phyloP scores from a whole-genome alignment of 2,329 filamentous ascomycete species.

The Aureobasidium sp. region DNA sequence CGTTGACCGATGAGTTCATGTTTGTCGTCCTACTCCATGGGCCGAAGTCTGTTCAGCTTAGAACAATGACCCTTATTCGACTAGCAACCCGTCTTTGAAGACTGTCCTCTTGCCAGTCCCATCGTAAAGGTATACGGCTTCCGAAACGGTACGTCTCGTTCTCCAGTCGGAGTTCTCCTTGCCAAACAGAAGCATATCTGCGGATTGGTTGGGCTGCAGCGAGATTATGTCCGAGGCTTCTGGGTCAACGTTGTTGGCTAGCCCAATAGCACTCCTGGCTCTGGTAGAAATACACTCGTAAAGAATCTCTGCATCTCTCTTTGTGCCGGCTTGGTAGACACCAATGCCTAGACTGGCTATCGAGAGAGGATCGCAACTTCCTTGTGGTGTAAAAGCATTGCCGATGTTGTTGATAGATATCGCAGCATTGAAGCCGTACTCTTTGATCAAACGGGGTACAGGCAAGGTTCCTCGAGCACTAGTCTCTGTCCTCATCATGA shows the following conservation, averaged over 20 bases:
- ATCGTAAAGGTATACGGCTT: constrained; percentile 38
- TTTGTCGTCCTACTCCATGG: too few relatives aligned
- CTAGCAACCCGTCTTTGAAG: background rate
- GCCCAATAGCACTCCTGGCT: constrained; percentile 25
- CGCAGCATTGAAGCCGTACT: constrained; percentile 49
- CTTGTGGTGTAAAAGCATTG: constrained; percentile 65
- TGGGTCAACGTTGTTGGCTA: constrained; percentile 33
- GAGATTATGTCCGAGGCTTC: constrained; percentile 35
- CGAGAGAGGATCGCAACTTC: constrained; percentile 55
- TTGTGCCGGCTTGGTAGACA: constrained; percentile 58
- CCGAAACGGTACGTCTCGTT: constrained; percentile 32
- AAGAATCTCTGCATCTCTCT: constrained; percentile 48
- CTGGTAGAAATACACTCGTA: constrained; percentile 39
- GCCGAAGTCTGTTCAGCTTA: background rate
- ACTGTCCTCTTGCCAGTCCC: background rate
- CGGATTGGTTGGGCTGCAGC: constrained; percentile 27
- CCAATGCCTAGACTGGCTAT: constrained; percentile 56
- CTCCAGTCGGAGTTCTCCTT: constrained; percentile 31
- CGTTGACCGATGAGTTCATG: background rate
- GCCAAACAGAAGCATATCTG: constrained; percentile 37
- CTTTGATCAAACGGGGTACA: constrained; percentile 50
- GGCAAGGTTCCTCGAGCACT: constrained; percentile 51
- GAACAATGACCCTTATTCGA: background rate
- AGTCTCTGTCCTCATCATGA: constrained; percentile 54
- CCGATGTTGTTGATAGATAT: constrained; percentile 64